Conservation (phyloP, 495 filamentous ascomycete genomes). For the Letharia columbiana region DNA sequence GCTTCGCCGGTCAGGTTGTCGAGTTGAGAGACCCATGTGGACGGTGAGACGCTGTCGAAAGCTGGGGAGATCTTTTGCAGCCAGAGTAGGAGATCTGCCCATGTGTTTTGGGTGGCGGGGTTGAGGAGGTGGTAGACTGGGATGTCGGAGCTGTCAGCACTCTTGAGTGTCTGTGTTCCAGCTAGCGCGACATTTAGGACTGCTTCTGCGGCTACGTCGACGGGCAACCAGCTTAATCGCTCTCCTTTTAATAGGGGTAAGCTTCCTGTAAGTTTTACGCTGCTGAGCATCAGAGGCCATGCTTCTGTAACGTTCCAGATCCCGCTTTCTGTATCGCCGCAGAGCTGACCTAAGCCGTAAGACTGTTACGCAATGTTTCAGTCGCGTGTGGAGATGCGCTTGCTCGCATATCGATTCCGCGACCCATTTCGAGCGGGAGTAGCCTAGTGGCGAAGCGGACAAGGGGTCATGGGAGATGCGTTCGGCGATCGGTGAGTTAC, state of each 20-base stretch:
- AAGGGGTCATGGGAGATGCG: conserved; percentile 37
- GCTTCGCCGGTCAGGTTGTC: conserved; percentile 26
- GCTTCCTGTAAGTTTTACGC: conserved; percentile 36
- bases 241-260: conserved; percentile 46
- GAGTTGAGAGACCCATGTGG: conserved; percentile 37
- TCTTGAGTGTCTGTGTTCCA: too few relatives aligned
- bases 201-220: conserved; percentile 45
- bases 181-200: conserved; percentile 33
- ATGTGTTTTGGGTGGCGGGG: conserved; percentile 32
- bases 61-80: conserved; percentile 25
- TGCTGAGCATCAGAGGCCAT: conserved; percentile 52
- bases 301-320: conserved; percentile 58
- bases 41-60: conserved; percentile 34
- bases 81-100: conserved; percentile 40
- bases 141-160: background rate
- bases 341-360: conserved; percentile 54
- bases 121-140: conserved; percentile 47
- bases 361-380: conserved; percentile 32
- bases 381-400: conserved; percentile 18
- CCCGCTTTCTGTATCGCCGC: conserved; percentile 43
- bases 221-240: conserved; percentile 48
- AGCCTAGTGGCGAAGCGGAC: conserved; percentile 48
- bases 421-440: conserved; percentile 56
- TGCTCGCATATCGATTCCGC: conserved; percentile 44
- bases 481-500: conserved; percentile 41